Percentiles rank a stretch among this genome's conserved stretches.
Conservation (phyloP, 2,329 filamentous ascomycete species). For the Chrysosporium queenslandicum region DNA sequence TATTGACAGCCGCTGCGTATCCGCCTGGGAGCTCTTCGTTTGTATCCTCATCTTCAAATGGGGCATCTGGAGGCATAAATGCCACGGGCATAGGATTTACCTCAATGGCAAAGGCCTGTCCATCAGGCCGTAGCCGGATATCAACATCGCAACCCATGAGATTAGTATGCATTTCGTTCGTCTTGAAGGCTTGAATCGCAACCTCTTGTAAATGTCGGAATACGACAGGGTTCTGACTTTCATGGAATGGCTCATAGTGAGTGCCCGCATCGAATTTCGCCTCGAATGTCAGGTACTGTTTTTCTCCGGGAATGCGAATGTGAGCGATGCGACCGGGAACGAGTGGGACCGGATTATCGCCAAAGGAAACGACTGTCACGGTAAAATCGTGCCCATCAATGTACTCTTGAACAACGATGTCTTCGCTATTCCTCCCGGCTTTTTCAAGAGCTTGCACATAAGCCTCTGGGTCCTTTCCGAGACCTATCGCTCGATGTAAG, state of each 20-base stretch:
- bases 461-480: conserved; percentile 6
- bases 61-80: conserved; percentile 17
- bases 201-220: conserved; percentile 19
- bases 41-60: conserved; percentile 17
- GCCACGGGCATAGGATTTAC: conserved; percentile 21
- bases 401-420: conserved; percentile 21
- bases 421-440: conserved; percentile 6
- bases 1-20: conserved; percentile 19
- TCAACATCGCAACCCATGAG: conserved; percentile 21
- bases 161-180: conserved; percentile 16
- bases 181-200: conserved; percentile 19
- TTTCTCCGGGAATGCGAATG: conserved; percentile 4
- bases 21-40: conserved; percentile 18
- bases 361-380: conserved; percentile 19
- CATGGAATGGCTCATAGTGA: conserved; percentile 14
- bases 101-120: conserved; percentile 20
- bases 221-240: conserved; percentile 17
- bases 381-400: conserved; percentile 19
- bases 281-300: conserved; percentile 20
- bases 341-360: conserved; percentile 17
- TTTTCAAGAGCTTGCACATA: conserved; percentile 13
- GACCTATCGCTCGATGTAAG: conserved; percentile 4
- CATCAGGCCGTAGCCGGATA: conserved; percentile 17
- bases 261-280: conserved; percentile 20
- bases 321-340: conserved; percentile 12